A percentile compares a stretch with the other conserved stretches of the same genome.
Conservation (phyloP, 208 protist genomes). For the Crithidia brevicula region DNA sequence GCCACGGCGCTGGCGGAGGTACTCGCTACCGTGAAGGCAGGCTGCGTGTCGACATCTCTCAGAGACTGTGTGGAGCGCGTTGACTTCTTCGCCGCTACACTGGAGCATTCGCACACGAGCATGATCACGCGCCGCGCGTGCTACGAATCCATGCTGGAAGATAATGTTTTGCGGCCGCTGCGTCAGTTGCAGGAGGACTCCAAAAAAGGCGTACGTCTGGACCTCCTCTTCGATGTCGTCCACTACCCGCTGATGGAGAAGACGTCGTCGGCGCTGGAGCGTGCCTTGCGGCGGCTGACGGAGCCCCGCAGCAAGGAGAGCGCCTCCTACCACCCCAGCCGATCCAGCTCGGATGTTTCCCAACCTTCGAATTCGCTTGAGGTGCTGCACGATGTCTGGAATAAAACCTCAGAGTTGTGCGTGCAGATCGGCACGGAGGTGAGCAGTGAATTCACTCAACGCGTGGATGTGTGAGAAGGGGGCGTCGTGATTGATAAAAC, state of each 20-base stretch:
- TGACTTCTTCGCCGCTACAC: neutral
- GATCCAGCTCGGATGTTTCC: neutral
- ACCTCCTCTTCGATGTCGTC: neutral
- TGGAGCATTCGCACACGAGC: neutral
- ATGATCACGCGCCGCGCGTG: constrained; percentile 1
- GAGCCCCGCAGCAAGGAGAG: neutral
- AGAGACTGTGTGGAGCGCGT: neutral
- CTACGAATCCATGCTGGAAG: constrained; percentile 5
- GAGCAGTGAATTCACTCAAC: constrained; percentile 4
- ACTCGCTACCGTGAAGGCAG: neutral
- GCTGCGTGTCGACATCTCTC: neutral
- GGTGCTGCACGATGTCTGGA: constrained; percentile 2
- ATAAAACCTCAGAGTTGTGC: constrained; percentile 5
- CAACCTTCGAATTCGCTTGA: constrained; percentile 2
- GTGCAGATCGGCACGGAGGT: neutral
- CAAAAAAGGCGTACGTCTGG: neutral
- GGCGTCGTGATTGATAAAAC: neutral
- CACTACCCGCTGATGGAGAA: constrained; percentile 6
- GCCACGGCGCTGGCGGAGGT: neutral
- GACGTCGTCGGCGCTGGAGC: constrained; percentile 1
- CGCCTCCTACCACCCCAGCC: neutral
- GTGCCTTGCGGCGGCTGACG: neutral
- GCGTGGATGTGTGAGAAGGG: neutral
- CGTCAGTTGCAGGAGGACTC: constrained; percentile 15
- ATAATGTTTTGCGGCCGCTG: neutral